Evolutionary conservation across 108 stramenopile genomes (phyloP).

Genomic region (Fistulifera pelliculosa): DNA sequence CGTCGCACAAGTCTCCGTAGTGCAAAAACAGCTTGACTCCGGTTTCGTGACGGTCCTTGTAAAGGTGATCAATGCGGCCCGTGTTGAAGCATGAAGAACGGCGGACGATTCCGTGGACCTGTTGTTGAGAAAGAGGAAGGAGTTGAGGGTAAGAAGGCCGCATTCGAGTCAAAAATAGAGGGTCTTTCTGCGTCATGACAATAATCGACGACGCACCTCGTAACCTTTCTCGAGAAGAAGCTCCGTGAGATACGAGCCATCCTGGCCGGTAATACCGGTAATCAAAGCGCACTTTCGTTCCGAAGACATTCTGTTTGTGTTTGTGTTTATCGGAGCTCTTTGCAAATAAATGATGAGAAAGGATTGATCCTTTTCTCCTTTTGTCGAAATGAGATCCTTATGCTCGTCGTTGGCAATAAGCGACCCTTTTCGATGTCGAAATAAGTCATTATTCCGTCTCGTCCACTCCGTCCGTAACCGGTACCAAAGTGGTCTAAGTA

Average conservation of each 20-base stretch:
- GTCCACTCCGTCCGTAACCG: too few relatives aligned
- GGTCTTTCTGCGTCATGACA: not conserved
- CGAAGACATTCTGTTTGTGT: slow-evolving; percentile 15
- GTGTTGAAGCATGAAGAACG: slow-evolving; percentile 99
- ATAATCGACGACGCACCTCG: slow-evolving; percentile 42
- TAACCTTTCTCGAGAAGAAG: slow-evolving; percentile 92
- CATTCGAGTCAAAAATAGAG: not conserved
- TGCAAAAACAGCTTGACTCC: slow-evolving; percentile 94
- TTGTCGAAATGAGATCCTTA: too few relatives aligned
- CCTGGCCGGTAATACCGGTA: slow-evolving; percentile 98
- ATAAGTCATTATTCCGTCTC: too few relatives aligned
- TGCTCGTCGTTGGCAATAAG: too few relatives aligned
- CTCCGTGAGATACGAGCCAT: slow-evolving; percentile 97
- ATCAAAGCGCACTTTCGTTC: slow-evolving; percentile 83
- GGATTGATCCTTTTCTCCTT: too few relatives aligned
- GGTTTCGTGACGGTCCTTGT: slow-evolving; percentile 92
- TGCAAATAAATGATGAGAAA: too few relatives aligned
- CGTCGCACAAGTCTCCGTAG: slow-evolving; percentile 98
- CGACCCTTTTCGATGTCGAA: too few relatives aligned
- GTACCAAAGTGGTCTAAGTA: too few relatives aligned
- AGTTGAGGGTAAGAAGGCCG: slow-evolving; percentile 3
- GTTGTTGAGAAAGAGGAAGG: slow-evolving; percentile 4
- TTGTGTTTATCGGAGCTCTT: too few relatives aligned
- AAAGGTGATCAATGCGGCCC: slow-evolving; percentile 97
- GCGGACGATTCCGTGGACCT: slow-evolving; percentile 97